Evolutionary conservation across 805 yeast species (phyloP).

Genomic region (Lachancea cidri): DNA sequence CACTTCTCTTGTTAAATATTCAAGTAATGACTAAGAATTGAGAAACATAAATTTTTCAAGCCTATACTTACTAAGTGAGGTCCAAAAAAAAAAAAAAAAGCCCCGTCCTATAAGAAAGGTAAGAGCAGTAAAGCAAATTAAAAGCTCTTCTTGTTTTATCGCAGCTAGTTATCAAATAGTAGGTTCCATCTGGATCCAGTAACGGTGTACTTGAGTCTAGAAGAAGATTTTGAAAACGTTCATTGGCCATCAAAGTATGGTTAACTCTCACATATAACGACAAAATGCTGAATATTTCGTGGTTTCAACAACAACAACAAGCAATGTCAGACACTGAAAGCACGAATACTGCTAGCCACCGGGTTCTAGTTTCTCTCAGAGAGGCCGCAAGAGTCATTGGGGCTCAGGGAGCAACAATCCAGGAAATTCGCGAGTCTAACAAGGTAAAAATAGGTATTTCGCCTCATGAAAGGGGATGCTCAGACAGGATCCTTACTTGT

Average conservation of each 20-base stretch:
- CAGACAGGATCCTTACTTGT: constrained; percentile 77
- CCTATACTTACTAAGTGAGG: neutral
- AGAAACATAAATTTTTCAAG: neutral
- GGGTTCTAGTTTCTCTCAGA: constrained; percentile 68
- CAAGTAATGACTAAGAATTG: neutral
- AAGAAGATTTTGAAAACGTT: too few species aligned
- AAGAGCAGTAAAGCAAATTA: too few species aligned
- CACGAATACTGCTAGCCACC: constrained; percentile 18
- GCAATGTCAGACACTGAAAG: constrained; percentile 7
- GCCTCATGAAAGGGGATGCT: constrained; percentile 70
- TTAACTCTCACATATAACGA: constrained; percentile 6
- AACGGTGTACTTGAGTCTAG: too few species aligned
- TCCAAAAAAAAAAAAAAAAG: neutral
- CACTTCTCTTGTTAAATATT: neutral
- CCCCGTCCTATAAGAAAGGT: too few species aligned
- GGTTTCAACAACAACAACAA: constrained; percentile 1
- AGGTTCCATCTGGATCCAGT: too few species aligned
- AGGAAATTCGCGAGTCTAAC: constrained; percentile 67
- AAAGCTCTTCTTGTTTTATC: too few species aligned
- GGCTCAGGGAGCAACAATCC: constrained; percentile 73
- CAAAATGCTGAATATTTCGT: neutral
- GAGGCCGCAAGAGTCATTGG: constrained; percentile 93
- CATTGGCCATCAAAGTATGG: too few species aligned
- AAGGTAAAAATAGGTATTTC: constrained; percentile 84
- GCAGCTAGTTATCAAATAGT: too few species aligned